phyloP scores from a whole-genome alignment of 164 flowering plant genomes.

The Malania oleifera region DNA sequence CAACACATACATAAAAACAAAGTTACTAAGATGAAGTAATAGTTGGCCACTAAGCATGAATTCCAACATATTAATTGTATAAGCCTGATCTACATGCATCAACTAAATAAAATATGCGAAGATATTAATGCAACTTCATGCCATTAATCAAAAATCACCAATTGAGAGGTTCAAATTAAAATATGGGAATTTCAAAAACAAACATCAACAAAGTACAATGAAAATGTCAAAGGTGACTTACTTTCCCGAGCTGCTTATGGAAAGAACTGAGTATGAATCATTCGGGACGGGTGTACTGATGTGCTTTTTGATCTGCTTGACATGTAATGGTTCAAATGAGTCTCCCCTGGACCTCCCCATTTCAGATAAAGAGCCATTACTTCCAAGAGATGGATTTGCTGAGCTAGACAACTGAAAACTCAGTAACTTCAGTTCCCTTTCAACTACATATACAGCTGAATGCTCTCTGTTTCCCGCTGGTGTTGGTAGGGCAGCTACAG shows the following conservation, averaged over 20 bases:
- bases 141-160: no score
- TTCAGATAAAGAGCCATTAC: slow-evolving; percentile 76
- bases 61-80: no score
- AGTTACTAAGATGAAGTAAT: background rate
- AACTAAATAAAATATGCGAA: no score
- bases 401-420: slow-evolving; percentile 75
- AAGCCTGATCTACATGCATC: no score
- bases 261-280: slow-evolving; percentile 90
- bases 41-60: no score
- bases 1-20: background rate
- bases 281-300: slow-evolving; percentile 94
- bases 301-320: slow-evolving; percentile 89
- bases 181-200: background rate
- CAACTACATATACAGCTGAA: slow-evolving; percentile 83
- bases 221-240: slow-evolving; percentile 37
- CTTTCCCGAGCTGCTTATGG: slow-evolving; percentile 99
- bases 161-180: background rate
- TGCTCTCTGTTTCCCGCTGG: slow-evolving; percentile 84
- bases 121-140: no score
- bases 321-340: slow-evolving; percentile 57
- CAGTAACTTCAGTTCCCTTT: slow-evolving; percentile 74
- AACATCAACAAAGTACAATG: slow-evolving; percentile 3
- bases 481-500: slow-evolving; percentile 81
- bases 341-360: slow-evolving; percentile 71
- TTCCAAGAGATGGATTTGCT: slow-evolving; percentile 86